Conservation (phyloP, 371 early-diverging fungal genomes). For the Apophysomyces ossiformis region DNA sequence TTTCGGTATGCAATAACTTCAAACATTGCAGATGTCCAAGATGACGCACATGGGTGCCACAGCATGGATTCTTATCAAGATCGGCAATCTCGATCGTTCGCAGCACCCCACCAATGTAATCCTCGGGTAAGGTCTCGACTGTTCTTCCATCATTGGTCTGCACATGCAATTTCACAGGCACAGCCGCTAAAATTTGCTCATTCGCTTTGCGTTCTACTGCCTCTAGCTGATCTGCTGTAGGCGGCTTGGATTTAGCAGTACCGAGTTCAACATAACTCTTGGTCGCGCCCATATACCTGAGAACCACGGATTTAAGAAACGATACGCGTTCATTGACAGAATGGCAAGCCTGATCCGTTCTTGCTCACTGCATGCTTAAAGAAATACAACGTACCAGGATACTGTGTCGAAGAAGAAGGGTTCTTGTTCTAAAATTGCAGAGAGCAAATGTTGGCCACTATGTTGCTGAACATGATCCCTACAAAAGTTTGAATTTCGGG, state of each 20-base stretch:
- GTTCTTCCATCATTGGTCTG: slow-evolving; percentile 28
- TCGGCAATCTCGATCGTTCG: slow-evolving; percentile 62
- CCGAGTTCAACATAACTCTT: slow-evolving; percentile 65
- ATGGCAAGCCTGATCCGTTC: too few relatives aligned
- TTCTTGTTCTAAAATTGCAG: slow-evolving; percentile 68
- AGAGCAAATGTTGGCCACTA: slow-evolving; percentile 77
- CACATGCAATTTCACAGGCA: slow-evolving; percentile 54
- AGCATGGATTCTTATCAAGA: slow-evolving; percentile 78
- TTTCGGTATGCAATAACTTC: slow-evolving; percentile 70
- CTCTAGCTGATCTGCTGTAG: slow-evolving; percentile 50
- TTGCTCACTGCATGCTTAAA: too few relatives aligned
- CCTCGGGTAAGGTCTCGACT: slow-evolving; percentile 62
- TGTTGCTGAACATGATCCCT: slow-evolving; percentile 83
- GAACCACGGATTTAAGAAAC: too few relatives aligned
- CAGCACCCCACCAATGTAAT: slow-evolving; percentile 69
- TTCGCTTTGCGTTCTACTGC: slow-evolving; percentile 62
- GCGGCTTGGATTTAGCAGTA: slow-evolving; percentile 33
- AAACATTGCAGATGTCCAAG: slow-evolving; percentile 68
- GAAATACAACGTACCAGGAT: slow-evolving; percentile 54
- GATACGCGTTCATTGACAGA: too few relatives aligned
- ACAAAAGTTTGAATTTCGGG: neutral
- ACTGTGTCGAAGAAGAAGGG: slow-evolving; percentile 64
- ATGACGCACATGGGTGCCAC: slow-evolving; percentile 75
- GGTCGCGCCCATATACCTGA: slow-evolving; percentile 63
- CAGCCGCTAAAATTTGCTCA: slow-evolving; percentile 56